These are phyloP conservation scores for Curvularia eragrostidis DNA, from an alignment of 2,329 filamentous ascomycete species.

Conservation along the genomic window DNA sequence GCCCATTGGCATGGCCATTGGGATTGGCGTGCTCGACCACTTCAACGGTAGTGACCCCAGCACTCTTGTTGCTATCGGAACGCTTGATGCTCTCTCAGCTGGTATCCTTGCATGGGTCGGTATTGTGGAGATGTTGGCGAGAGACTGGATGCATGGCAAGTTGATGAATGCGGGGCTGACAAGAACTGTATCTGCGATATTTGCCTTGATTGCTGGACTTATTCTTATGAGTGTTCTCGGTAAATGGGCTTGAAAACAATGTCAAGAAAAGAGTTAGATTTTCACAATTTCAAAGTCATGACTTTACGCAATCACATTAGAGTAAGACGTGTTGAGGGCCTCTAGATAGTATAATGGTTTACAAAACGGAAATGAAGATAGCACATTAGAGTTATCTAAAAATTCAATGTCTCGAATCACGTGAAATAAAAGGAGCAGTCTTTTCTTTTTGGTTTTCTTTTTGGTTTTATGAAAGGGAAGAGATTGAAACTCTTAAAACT, in stretches of 20 bases:
- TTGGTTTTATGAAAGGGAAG: too few species aligned
- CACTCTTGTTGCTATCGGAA: slow-evolving; percentile 75
- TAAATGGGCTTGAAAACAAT: slow-evolving; percentile 68
- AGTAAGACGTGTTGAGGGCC: not conserved
- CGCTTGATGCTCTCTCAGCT: slow-evolving; percentile 74
- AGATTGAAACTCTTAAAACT: too few species aligned
- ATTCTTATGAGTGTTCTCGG: slow-evolving; percentile 74
- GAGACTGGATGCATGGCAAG: slow-evolving; percentile 68
- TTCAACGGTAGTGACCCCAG: slow-evolving; percentile 77
- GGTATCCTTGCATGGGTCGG: slow-evolving; percentile 83
- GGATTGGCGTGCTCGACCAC: slow-evolving; percentile 70
- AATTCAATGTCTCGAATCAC: too few species aligned
- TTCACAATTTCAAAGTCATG: slow-evolving; percentile 6
- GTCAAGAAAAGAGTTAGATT: not conserved
- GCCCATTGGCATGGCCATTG: slow-evolving; percentile 80
- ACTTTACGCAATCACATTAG: slow-evolving; percentile 10
- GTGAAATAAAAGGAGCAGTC: too few species aligned
- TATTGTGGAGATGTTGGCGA: slow-evolving; percentile 79
- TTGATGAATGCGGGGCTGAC: slow-evolving; percentile 60
- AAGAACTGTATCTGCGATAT: slow-evolving; percentile 59
- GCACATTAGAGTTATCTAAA: too few species aligned
- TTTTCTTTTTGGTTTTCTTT: too few species aligned
- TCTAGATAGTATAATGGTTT: slow-evolving; percentile 5
- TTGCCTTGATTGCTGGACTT: slow-evolving; percentile 67
- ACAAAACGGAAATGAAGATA: too few species aligned